Evolutionary conservation across 73 alveolate species (phyloP).

Genomic region (Symbiodinium natans): DNA sequence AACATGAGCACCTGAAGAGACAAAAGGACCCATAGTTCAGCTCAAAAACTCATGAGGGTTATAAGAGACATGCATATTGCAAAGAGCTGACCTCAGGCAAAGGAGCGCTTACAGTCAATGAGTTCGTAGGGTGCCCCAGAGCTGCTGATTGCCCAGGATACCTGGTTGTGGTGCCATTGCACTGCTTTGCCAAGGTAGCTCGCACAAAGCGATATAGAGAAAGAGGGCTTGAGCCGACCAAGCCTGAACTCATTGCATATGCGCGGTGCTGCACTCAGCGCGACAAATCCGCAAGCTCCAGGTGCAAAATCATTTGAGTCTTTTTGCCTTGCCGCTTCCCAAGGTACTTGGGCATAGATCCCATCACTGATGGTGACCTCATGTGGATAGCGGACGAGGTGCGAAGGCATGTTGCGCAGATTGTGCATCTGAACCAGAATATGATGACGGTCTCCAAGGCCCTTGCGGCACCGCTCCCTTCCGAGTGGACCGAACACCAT

Average conservation of each 20-base stretch:
- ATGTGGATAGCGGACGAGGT: constrained; percentile 94
- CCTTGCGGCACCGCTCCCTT: constrained; percentile 46
- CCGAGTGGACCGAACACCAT: constrained; percentile 90
- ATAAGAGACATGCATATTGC: neutral
- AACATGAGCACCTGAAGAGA: too few relatives aligned
- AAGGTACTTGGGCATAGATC: constrained; percentile 90
- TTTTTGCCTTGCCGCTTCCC: neutral
- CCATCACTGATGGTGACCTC: constrained; percentile 91
- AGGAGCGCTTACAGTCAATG: constrained; percentile 80
- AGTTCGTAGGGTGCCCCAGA: constrained; percentile 15
- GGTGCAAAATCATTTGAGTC: neutral
- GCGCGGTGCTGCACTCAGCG: constrained; percentile 51
- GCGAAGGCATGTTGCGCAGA: neutral
- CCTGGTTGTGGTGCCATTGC: neutral
- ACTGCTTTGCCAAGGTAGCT: constrained; percentile 11
- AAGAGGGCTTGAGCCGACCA: constrained; percentile 67
- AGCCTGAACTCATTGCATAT: constrained; percentile 89
- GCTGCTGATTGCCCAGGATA: neutral
- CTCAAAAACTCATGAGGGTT: too few relatives aligned
- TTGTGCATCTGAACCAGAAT: too few relatives aligned
- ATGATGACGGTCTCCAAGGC: constrained; percentile 5
- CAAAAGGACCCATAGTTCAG: too few relatives aligned
- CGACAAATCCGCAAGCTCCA: neutral
- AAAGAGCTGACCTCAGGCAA: constrained; percentile 15
- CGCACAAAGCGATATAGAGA: constrained; percentile 73